Evolutionary conservation across 192 early-diverging fungal species (phyloP).

Genomic region (Lobosporangium transversale): DNA sequence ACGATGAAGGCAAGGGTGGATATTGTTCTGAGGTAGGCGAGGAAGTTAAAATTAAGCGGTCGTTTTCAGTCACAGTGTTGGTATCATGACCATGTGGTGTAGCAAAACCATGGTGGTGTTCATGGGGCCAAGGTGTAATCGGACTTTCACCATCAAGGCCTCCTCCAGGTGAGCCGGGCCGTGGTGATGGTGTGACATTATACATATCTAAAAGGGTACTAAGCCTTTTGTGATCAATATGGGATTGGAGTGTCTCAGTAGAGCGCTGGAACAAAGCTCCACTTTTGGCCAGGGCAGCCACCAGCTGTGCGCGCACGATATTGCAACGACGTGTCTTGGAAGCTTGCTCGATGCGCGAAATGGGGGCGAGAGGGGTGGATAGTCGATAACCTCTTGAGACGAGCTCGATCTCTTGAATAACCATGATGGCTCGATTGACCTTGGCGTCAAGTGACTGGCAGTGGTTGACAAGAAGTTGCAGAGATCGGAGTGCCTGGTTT

Average conservation of each 20-base stretch:
- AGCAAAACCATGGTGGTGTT: slow-evolving; percentile 1
- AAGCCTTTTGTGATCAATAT: slow-evolving; percentile 53
- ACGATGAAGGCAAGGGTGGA: slow-evolving; percentile 27
- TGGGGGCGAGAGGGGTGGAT: slow-evolving; percentile 66
- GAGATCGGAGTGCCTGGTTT: slow-evolving; percentile 51
- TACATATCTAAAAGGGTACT: slow-evolving; percentile 63
- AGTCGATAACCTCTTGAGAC: slow-evolving; percentile 70
- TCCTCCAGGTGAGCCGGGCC: slow-evolving; percentile 24
- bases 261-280: slow-evolving; percentile 57
- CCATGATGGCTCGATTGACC: slow-evolving; percentile 61
- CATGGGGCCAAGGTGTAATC: not conserved
- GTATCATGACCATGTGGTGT: not conserved
- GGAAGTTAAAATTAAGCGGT: slow-evolving; percentile 16
- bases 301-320: slow-evolving; percentile 57
- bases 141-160: not conserved
- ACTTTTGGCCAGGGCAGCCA: slow-evolving; percentile 52
- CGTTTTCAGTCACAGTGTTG: slow-evolving; percentile 6
- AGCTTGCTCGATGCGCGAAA: slow-evolving; percentile 69
- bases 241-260: slow-evolving; percentile 57
- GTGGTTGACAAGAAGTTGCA: slow-evolving; percentile 56
- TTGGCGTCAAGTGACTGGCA: slow-evolving; percentile 61
- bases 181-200: slow-evolving; percentile 50
- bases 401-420: slow-evolving; percentile 72
- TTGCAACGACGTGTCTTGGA: slow-evolving; percentile 62
- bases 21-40: slow-evolving; percentile 27